phyloP scores from a whole-genome alignment of 1,139 yeast species.

The Kluyveromyces sp. region DNA sequence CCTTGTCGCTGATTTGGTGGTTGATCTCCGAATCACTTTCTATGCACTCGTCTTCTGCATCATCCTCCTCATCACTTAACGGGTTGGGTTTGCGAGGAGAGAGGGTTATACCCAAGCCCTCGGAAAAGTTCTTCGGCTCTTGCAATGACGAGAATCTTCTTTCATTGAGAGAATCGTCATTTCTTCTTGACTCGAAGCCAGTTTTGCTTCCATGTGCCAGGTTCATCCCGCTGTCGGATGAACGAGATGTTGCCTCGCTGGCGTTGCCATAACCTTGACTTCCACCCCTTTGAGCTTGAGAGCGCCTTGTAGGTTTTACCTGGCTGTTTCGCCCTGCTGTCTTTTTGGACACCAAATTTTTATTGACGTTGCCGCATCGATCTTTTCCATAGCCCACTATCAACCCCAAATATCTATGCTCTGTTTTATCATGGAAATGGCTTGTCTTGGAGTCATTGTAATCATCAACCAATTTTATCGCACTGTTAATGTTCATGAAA shows the following conservation, averaged over 20 bases:
- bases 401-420: conserved; percentile 46
- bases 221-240: not conserved
- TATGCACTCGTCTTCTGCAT: conserved; percentile 4
- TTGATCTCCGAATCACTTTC: not conserved
- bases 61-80: conserved; percentile 9
- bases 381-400: conserved; percentile 74
- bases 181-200: not conserved
- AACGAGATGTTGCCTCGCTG: not conserved
- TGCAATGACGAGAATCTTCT: conserved; percentile 2
- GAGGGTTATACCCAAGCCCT: conserved; percentile 10
- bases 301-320: not conserved
- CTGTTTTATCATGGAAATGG: conserved; percentile 35
- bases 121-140: conserved; percentile 4
- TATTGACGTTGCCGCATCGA: conserved; percentile 66
- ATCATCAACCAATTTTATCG: conserved; percentile 71
- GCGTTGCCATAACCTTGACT: not conserved
- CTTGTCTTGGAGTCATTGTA: conserved; percentile 33
- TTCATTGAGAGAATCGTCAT: not conserved
- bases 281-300: not conserved
- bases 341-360: conserved; percentile 27
- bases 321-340: not conserved
- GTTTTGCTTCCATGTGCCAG: not conserved
- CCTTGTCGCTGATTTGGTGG: not conserved
- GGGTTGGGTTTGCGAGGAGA: not conserved
- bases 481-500: conserved; percentile 68